phyloP scores from a whole-genome alignment of 371 early-diverging fungal species.

The Syncephalis fuscata region DNA sequence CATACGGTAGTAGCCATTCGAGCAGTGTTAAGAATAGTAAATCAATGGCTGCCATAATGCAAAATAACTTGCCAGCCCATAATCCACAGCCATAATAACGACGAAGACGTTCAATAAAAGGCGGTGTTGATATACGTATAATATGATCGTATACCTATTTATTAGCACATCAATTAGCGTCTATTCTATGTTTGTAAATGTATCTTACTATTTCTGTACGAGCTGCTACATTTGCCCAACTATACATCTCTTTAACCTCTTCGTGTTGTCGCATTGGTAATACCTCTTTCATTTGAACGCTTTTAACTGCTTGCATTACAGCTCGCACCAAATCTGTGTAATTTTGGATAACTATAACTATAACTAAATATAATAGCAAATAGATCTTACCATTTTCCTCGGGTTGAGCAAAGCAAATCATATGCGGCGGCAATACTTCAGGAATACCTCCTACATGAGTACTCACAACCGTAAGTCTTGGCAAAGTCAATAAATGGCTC shows the following conservation, averaged over 20 bases:
- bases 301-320: constrained; percentile 53
- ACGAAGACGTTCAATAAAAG: constrained; percentile 70
- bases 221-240: constrained; percentile 89
- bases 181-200: neutral
- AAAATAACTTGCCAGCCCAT: constrained; percentile 84
- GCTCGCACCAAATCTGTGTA: constrained; percentile 52
- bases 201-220: constrained; percentile 60
- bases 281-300: constrained; percentile 42
- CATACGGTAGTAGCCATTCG: constrained; percentile 65
- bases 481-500: constrained; percentile 1
- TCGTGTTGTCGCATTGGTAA: constrained; percentile 62
- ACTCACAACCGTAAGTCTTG: constrained; percentile 85
- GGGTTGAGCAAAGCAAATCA: constrained; percentile 90
- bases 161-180: neutral
- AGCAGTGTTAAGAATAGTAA: constrained; percentile 64
- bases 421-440: constrained; percentile 90
- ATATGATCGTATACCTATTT: constrained; percentile 51
- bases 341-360: no score
- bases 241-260: constrained; percentile 82
- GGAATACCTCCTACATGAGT: constrained; percentile 98
- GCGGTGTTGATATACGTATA: constrained; percentile 35
- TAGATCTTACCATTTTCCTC: constrained; percentile 62
- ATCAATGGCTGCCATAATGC: constrained; percentile 75
- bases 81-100: constrained; percentile 79
- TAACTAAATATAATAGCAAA: neutral